Evolutionary conservation across 2,329 filamentous ascomycete genomes (phyloP).

Genomic region (Fusarium drepaniforme): DNA sequence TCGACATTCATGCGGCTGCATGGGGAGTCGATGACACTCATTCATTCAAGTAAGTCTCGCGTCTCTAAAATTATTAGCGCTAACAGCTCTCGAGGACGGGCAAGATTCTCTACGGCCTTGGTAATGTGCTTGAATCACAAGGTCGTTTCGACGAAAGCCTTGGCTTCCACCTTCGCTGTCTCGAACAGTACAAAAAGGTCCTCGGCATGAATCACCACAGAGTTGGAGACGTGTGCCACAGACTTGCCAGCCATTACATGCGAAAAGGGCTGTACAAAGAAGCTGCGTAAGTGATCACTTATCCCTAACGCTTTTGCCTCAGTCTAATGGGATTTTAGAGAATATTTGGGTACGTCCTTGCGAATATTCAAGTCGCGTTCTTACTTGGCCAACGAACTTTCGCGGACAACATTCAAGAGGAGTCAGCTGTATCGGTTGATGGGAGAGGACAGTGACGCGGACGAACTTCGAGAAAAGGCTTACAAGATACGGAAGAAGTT

Average conservation of each 20-base stretch:
- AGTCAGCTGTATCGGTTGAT: not conserved
- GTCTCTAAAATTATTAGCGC: too few relatives aligned
- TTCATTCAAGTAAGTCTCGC: not conserved
- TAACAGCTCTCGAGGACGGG: not conserved
- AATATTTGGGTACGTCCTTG: not conserved
- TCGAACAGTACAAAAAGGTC: not conserved
- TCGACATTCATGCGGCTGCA: not conserved
- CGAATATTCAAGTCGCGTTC: not conserved
- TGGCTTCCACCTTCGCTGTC: not conserved
- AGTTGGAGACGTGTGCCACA: not conserved
- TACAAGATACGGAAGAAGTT: not conserved
- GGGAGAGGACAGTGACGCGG: not conserved
- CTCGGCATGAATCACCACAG: not conserved
- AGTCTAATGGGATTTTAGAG: not conserved
- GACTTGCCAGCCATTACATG: not conserved
- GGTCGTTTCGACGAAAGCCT: not conserved
- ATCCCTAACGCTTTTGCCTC: not conserved
- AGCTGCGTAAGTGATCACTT: not conserved
- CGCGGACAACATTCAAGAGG: not conserved
- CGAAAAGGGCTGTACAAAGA: not conserved
- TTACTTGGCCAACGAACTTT: not conserved
- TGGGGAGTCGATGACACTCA: not conserved
- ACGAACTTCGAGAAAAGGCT: not conserved
- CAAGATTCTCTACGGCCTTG: not conserved
- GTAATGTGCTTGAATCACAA: not conserved